phyloP scores from a whole-genome alignment of 768 basidiomycete species.

The Trametes meyenii region DNA sequence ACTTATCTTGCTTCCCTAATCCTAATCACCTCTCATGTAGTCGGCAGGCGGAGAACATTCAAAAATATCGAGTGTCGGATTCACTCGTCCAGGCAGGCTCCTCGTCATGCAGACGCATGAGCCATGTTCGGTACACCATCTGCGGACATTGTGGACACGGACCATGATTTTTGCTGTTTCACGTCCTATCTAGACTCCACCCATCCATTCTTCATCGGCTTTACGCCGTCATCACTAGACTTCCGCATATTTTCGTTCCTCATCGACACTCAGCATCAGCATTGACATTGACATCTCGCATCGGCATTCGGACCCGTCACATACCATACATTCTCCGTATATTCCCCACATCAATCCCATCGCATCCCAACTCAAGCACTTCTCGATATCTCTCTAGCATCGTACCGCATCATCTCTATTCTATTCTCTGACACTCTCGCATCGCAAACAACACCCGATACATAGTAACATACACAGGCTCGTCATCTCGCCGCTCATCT shows the following conservation, averaged over 20 bases:
- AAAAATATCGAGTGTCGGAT: background rate
- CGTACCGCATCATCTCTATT: too few relatives aligned
- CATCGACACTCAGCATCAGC: background rate
- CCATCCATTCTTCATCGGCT: background rate
- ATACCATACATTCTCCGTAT: conserved; percentile 15
- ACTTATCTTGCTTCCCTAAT: background rate
- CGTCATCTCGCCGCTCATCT: too few relatives aligned
- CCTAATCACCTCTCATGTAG: background rate
- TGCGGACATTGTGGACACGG: conserved; percentile 7
- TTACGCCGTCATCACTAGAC: background rate
- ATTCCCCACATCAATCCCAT: background rate
- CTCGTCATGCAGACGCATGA: background rate
- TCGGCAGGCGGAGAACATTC: background rate
- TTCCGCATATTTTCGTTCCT: background rate
- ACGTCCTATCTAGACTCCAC: background rate
- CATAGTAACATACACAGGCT: too few relatives aligned
- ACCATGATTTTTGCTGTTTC: background rate
- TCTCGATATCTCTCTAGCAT: too few relatives aligned
- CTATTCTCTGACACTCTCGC: too few relatives aligned
- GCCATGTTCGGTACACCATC: background rate
- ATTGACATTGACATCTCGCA: conserved; percentile 5
- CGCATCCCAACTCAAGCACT: too few relatives aligned
- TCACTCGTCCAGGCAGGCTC: background rate
- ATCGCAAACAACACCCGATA: too few relatives aligned
- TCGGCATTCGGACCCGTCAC: conserved; percentile 2